Evolutionary conservation across 2,329 filamentous ascomycete genomes (phyloP), one percentile per base, ranked within the genome.

Genomic region (Botrytis elliptica): DNA sequence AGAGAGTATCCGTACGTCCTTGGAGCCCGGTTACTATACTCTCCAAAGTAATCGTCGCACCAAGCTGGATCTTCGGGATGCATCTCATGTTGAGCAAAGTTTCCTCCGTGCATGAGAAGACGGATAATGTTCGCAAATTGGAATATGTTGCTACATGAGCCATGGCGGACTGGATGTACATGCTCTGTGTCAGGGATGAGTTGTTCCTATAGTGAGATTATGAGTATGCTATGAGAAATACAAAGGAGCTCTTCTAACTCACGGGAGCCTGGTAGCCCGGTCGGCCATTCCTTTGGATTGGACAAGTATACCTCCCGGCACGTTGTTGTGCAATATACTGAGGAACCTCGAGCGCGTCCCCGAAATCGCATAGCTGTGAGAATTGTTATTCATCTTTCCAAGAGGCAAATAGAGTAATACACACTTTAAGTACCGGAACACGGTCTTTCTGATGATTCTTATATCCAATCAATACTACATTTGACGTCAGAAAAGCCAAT

Each of bases 331-430:
- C 1, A 16, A 33, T 1, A 12, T 5, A 25, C 3, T 3, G 18
- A n/a, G 59, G 42, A 7, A 71, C 36, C 1, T 52, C 6, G 3
- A 71, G 59, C 6, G 69, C 44, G 59, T 65, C 69, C 8, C 33
- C 59, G 38, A 71, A 71, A 71, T 71, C 69, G 7, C 69, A 71
- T n/a, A 71, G 59, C 69, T 71, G 38, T 65, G 18, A 40, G 40
- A 22, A 25, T 71, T 65, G 29, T 71, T 55, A 65, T 25, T 55
- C n/a, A 12, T 25, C 1, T 3, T 10, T 44, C 22, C 22, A 1
- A 38, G 36, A 38, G 38, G 42, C 69, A 22, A 16, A 25, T 12
- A 64, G 7, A 20, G 18, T n/a, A 42, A 36, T 52, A 71, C 69
- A 3, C 20, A 71, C 69, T 60, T 71, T 71, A 14, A 71, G 36